Percentiles rank a stretch among this genome's conserved stretches.
Conservation (phyloP, 2,329 filamentous ascomycete genomes). For the Xylariaceae sp. region DNA sequence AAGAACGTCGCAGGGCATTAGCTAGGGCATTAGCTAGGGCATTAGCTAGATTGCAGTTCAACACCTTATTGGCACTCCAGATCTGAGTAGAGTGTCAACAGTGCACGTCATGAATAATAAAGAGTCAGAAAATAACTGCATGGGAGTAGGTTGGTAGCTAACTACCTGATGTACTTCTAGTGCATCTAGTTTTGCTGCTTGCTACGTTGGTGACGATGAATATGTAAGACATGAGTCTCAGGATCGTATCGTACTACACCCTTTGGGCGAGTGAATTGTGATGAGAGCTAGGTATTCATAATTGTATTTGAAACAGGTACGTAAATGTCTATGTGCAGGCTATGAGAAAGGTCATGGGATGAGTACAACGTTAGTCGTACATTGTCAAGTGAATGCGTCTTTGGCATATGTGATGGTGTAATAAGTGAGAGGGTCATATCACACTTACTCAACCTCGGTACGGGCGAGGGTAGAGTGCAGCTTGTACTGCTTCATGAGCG, state of each 20-base stretch:
- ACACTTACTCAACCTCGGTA: conserved; percentile 19
- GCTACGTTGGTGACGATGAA: not conserved
- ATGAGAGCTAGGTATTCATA: too few species aligned
- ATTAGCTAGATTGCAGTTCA: not conserved
- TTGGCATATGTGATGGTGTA: not conserved
- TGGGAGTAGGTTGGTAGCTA: not conserved
- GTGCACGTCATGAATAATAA: not conserved
- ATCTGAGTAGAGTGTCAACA: not conserved
- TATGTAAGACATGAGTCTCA: not conserved
- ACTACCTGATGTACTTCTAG: not conserved
- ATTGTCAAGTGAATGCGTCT: not conserved
- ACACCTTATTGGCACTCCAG: not conserved
- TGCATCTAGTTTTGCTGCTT: conserved; percentile 2
- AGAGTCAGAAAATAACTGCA: not conserved
- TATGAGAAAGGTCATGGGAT: too few species aligned
- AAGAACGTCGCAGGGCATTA: not conserved
- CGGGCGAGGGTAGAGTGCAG: conserved; percentile 64
- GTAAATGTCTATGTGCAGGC: too few species aligned
- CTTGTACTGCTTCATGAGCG: conserved; percentile 72
- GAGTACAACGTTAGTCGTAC: too few species aligned
- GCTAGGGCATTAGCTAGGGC: not conserved
- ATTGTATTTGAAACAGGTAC: not conserved
- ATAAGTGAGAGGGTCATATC: not conserved
- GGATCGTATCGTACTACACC: not conserved
- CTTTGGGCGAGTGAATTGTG: too few species aligned